Conservation (phyloP, 495 filamentous ascomycete species). For the Letharia lupina region DNA sequence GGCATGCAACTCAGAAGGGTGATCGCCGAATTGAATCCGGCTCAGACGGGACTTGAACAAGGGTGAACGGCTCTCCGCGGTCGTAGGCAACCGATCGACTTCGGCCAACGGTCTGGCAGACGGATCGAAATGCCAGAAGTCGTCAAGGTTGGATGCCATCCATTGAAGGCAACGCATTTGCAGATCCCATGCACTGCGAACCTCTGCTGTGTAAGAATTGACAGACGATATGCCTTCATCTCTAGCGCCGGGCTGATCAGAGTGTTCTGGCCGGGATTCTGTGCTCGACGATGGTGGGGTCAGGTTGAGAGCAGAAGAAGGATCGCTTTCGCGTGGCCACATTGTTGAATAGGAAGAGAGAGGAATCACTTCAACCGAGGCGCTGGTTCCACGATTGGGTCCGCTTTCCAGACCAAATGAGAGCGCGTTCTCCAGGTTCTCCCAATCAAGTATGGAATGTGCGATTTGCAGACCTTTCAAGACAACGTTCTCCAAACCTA, state of each 20-base stretch:
- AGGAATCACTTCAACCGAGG: conserved; percentile 8
- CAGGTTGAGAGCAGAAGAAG: conserved; percentile 25
- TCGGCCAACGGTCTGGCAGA: conserved; percentile 25
- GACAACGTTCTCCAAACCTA: conserved; percentile 39
- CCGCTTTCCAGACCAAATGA: conserved; percentile 34
- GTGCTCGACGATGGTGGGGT: neutral
- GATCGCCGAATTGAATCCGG: conserved; percentile 59
- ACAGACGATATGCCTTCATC: neutral
- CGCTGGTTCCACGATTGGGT: conserved; percentile 30
- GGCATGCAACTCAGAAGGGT: conserved; percentile 38
- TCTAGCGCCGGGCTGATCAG: neutral
- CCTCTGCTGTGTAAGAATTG: neutral
- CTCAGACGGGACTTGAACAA: conserved; percentile 45
- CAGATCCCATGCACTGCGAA: conserved; percentile 30
- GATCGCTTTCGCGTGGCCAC: conserved; percentile 22
- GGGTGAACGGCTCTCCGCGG: conserved; percentile 27
- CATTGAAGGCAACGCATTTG: conserved; percentile 23
- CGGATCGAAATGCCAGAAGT: conserved; percentile 33
- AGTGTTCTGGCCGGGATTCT: conserved; percentile 32
- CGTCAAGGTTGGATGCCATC: conserved; percentile 22
- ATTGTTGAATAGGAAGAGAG: neutral
- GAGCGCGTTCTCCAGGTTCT: conserved; percentile 44
- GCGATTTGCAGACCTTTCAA: conserved; percentile 40
- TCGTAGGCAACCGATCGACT: conserved; percentile 26
- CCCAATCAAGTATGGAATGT: conserved; percentile 40